phyloP scores from a whole-genome alignment of 306 rosid species.

The Rosa rugosa region DNA sequence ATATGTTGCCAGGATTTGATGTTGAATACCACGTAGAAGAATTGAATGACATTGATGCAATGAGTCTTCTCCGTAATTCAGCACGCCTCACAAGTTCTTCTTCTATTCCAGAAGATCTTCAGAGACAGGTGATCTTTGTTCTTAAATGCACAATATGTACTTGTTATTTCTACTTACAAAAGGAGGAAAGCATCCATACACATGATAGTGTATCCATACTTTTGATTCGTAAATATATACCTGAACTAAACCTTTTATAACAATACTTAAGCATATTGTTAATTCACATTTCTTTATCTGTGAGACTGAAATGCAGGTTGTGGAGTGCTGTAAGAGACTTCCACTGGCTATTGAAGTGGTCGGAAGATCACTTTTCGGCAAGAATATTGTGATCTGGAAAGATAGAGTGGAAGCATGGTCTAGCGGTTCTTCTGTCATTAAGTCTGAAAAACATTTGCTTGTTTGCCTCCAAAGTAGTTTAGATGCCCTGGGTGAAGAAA shows the following conservation, averaged over 20 bases:
- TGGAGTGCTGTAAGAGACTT: conserved; percentile 38
- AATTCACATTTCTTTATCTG: background rate
- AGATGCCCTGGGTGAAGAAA: conserved; percentile 25
- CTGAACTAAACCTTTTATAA: background rate
- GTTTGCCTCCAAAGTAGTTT: conserved; percentile 40
- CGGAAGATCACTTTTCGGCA: conserved; percentile 35
- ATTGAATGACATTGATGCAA: conserved; percentile 39
- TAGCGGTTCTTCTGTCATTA: conserved; percentile 28
- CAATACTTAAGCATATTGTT: too few relatives aligned
- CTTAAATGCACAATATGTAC: conserved; percentile 24
- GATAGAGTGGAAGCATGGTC: conserved; percentile 24
- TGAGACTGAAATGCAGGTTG: conserved; percentile 37
- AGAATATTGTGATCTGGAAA: conserved; percentile 25
- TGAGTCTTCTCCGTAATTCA: conserved; percentile 24
- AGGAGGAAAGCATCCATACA: conserved; percentile 15
- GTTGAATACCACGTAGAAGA: conserved; percentile 21
- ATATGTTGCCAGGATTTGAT: conserved; percentile 25
- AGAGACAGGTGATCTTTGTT: conserved; percentile 36
- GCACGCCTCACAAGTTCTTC: conserved; percentile 19
- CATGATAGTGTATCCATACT: background rate
- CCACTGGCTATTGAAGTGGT: conserved; percentile 47
- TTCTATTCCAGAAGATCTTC: conserved; percentile 10
- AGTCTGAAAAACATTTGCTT: conserved; percentile 17
- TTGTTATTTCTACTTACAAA: background rate
- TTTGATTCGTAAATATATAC: too few relatives aligned